Conservation (phyloP, 2,329 filamentous ascomycete species). For the Fusarium sambucinum region DNA sequence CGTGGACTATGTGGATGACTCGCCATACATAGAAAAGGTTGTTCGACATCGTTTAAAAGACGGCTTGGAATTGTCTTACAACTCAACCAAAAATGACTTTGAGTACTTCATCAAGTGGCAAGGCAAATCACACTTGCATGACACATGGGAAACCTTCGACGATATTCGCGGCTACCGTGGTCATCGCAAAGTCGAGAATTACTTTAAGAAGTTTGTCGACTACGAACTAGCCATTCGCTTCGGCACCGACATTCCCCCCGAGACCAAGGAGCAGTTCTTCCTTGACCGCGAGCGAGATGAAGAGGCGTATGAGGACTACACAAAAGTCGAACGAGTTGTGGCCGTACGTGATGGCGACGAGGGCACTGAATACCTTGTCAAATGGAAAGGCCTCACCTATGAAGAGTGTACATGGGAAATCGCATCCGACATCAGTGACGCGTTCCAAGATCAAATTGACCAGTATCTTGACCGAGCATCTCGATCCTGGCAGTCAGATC, state of each 20-base stretch:
- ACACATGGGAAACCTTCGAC: constrained; percentile 90
- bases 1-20: constrained; percentile 78
- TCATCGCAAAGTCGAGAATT: constrained; percentile 92
- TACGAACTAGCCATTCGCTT: constrained; percentile 82
- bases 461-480: constrained; percentile 87
- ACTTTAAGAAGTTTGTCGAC: constrained; percentile 85
- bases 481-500: constrained; percentile 83
- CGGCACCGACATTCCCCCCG: constrained; percentile 80
- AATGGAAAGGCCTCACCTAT: constrained; percentile 96
- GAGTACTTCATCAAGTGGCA: constrained; percentile 98
- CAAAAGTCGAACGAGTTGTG: constrained; percentile 92
- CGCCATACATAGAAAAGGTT: constrained; percentile 89
- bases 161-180: constrained; percentile 82
- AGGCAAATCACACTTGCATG: constrained; percentile 92
- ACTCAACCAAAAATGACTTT: constrained; percentile 78
- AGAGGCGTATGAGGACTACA: constrained; percentile 89
- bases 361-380: constrained; percentile 89
- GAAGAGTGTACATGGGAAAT: constrained; percentile 95
- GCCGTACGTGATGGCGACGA: constrained; percentile 83
- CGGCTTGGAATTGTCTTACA: constrained; percentile 69
- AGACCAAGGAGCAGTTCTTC: constrained; percentile 93
- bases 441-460: constrained; percentile 91
- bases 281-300: constrained; percentile 93
- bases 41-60: constrained; percentile 86
- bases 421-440: constrained; percentile 77